phyloP scores from a whole-genome alignment of 139 green algal genomes.

The Closterium sp. region DNA sequence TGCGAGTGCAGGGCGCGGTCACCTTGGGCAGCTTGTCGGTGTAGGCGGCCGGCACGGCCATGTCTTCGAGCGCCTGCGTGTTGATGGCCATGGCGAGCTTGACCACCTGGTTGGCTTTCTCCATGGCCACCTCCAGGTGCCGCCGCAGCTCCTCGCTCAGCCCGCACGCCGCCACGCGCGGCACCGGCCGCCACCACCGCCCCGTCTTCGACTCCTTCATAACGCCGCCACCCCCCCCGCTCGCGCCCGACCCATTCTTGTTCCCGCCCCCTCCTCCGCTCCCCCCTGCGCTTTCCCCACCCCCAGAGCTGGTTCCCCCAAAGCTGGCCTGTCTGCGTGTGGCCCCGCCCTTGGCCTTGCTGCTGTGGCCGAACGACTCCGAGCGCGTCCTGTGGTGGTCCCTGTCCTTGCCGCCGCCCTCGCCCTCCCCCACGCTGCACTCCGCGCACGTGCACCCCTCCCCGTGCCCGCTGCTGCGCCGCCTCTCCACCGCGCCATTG shows the following conservation, averaged over 20 bases:
- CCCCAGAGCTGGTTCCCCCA: neutral
- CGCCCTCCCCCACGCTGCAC: neutral
- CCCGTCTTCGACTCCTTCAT: neutral
- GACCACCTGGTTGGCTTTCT: constrained; percentile 15
- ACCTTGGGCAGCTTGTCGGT: constrained; percentile 30
- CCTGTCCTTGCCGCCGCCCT: neutral
- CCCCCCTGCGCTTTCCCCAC: neutral
- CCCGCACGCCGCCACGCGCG: neutral
- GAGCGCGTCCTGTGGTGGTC: neutral
- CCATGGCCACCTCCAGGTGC: neutral
- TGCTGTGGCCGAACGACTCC: neutral
- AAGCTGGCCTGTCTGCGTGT: constrained; percentile 3
- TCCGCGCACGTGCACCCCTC: neutral
- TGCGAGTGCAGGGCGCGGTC: too few species aligned
- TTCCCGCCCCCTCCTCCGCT: neutral
- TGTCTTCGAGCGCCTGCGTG: constrained; percentile 31
- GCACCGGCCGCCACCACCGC: constrained; percentile 10
- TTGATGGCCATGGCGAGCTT: constrained; percentile 47
- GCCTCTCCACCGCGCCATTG: neutral
- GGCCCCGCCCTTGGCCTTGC: neutral
- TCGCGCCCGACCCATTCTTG: neutral
- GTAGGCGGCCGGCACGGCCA: constrained; percentile 35
- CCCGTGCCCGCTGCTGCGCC: neutral
- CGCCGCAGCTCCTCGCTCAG: neutral
- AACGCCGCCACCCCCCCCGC: neutral